phyloP scores from a whole-genome alignment of 2,329 filamentous ascomycete species.

The Teratosphaeria gauchensis region DNA sequence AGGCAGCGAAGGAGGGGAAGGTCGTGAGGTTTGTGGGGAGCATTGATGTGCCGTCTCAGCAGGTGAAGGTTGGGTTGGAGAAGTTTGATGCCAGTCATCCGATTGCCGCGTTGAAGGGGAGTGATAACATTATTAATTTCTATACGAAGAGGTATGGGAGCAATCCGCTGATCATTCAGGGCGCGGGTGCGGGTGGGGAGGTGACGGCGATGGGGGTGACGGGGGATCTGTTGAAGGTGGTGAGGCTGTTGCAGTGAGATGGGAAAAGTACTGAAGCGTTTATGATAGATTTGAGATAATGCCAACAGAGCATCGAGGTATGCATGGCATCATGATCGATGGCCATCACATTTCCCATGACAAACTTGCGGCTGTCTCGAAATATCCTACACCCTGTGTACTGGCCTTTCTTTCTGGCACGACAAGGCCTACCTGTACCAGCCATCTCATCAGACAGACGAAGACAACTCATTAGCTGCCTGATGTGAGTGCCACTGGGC shows the following conservation, averaged over 20 bases:
- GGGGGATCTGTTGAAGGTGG: constrained; percentile 81
- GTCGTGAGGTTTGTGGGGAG: constrained; percentile 91
- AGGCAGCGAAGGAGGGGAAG: constrained; percentile 79
- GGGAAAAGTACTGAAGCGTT: neutral
- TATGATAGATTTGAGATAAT: no score
- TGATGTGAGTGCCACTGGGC: no score
- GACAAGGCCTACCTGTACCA: no score
- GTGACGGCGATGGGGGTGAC: constrained; percentile 98
- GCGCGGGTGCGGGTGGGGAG: constrained; percentile 81
- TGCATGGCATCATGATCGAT: no score
- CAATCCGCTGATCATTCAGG: constrained; percentile 89
- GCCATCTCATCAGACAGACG: no score
- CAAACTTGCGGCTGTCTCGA: no score
- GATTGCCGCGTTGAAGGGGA: constrained; percentile 90
- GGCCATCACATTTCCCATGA: no score
- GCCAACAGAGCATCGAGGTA: no score
- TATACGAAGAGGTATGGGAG: constrained; percentile 89
- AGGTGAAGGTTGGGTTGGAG: constrained; percentile 86
- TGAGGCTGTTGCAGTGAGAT: constrained; percentile 51
- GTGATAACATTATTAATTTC: constrained; percentile 98
- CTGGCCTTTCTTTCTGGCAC: no score
- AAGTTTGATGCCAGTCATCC: constrained; percentile 74
- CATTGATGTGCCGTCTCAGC: constrained; percentile 70
- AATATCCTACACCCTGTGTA: no score
- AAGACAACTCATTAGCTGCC: no score